A percentile compares a stretch with the other conserved stretches of the same genome.
These are phyloP conservation scores for Colletotrichum kahawae DNA, from an alignment of 2,329 filamentous ascomycete species.

Conservation along the genomic window DNA sequence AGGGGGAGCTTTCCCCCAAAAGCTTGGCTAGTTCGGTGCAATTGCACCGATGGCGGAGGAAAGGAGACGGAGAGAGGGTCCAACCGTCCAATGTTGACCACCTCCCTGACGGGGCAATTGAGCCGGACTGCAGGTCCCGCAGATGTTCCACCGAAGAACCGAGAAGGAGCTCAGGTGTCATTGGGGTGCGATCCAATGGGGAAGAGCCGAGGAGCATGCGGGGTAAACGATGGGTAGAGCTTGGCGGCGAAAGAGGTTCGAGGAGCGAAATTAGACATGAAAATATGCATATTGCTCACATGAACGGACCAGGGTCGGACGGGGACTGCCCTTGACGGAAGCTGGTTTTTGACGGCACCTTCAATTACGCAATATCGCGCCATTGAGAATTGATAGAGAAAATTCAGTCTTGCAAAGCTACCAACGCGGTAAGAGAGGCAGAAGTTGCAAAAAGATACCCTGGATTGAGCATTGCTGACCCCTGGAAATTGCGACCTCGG, in stretches of 20 bases:
- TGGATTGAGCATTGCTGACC: background rate
- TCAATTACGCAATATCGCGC: conserved; percentile 7
- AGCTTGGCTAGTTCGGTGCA: conserved; percentile 3
- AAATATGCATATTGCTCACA: background rate
- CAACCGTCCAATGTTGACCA: background rate
- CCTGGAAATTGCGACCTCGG: background rate
- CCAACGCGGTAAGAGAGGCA: background rate
- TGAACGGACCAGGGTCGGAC: background rate
- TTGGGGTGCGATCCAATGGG: conserved; percentile 9
- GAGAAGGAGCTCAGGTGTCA: background rate
- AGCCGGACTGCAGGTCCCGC: conserved; percentile 15
- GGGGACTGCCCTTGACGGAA: background rate
- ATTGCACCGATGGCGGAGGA: conserved; percentile 14
- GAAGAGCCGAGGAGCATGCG: conserved; percentile 2
- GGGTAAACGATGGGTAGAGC: background rate
- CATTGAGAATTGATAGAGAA: background rate
- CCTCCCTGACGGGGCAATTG: conserved; percentile 17
- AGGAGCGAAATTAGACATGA: conserved; percentile 7
- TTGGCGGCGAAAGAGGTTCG: background rate
- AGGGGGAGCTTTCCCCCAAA: background rate
- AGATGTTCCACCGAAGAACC: conserved; percentile 6
- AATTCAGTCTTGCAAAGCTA: background rate
- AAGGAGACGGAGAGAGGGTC: background rate
- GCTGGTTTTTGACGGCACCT: background rate
- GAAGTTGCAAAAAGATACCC: background rate